Percentiles rank a stretch among this genome's conserved stretches.
These are phyloP conservation scores for Mollisiaceae sp. DNA, from an alignment of 2,329 filamentous ascomycete species.

Conservation along the genomic window DNA sequence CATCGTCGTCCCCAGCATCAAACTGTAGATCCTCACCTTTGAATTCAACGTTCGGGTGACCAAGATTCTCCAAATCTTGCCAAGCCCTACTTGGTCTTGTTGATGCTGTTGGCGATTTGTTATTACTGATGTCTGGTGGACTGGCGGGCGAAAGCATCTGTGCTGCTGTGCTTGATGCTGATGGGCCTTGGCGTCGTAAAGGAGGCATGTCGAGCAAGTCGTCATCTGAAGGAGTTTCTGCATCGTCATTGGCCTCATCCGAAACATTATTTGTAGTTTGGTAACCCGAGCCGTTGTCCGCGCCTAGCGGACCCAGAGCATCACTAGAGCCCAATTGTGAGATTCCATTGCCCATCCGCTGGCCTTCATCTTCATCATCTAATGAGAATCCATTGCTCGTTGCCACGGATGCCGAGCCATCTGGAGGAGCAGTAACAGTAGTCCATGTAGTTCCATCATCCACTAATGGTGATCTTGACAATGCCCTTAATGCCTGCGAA, in stretches of 20 bases:
- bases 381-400: constrained; percentile 21
- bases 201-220: constrained; percentile 38
- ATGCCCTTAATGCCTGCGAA: constrained; percentile 57
- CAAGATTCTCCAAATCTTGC: constrained; percentile 14
- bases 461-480: constrained; percentile 57
- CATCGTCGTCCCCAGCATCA: constrained; percentile 37
- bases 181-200: constrained; percentile 25
- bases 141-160: constrained; percentile 16
- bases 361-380: constrained; percentile 31
- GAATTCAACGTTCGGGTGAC: constrained; percentile 13
- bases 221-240: constrained; percentile 25
- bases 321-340: constrained; percentile 19
- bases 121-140: constrained; percentile 9
- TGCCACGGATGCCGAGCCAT: constrained; percentile 41
- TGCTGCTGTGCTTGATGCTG: constrained; percentile 23
- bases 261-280: neutral
- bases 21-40: neutral
- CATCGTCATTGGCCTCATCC: neutral
- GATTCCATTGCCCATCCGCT: constrained; percentile 17
- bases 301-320: neutral
- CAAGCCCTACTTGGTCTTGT: constrained; percentile 16
- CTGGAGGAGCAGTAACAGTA: constrained; percentile 40
- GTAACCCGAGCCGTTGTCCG: constrained; percentile 7
- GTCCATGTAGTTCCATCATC: constrained; percentile 47
- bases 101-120: constrained; percentile 22